Evolutionary conservation across 805 yeast genomes (phyloP), one percentile per base, ranked within the genome.

Genomic region (Metschnikowia santaceciliae): DNA sequence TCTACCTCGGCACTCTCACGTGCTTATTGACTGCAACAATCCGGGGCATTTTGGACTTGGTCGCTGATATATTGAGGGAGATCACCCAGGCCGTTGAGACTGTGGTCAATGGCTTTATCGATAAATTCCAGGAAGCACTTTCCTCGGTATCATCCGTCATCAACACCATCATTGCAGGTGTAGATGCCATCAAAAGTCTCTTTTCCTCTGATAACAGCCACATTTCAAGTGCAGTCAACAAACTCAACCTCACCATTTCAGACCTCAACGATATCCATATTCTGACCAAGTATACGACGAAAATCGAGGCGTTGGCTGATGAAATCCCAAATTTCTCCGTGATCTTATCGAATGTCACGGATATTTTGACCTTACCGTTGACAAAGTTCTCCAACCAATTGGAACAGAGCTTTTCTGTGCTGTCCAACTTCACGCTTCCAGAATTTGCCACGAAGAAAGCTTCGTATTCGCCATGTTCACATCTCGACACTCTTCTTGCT

Each of bases 1-100:
- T 92, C 55, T 79, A 86, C 44, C 66, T 90, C 2, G 98, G 97
- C 0, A 94, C 98, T 0, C 89, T 88, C 66, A 84, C 86, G 0
- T 94, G 99, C 66, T 71, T 94, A 13, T 64, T 90, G 13, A 81
- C 87, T 0, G 84, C 94, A 4, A 81, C 90, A 0, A 73, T 91
- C 6, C 84, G 81, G 59, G 88, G 91, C 3, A 78, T 88, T 0
- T 85, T 84, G 1, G 82, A 81, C 56, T 81, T 83, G 32, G 45
- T 54, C 1, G 48, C 58, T 1, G 59, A 57, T 1, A 95, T 95
- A 0, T 64, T 88, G 1, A 86, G 88, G 61, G 80, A 89, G 0
- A 40, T 57, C 34, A 83, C 96, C 0, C 88, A 86, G 58, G 62
- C 77, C 1, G 71, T 89, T 0, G 74, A 90, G 6, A 63, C 53